Evolutionary conservation across 441 rosid genomes (phyloP).

Genomic region (Eruca vesicaria): DNA sequence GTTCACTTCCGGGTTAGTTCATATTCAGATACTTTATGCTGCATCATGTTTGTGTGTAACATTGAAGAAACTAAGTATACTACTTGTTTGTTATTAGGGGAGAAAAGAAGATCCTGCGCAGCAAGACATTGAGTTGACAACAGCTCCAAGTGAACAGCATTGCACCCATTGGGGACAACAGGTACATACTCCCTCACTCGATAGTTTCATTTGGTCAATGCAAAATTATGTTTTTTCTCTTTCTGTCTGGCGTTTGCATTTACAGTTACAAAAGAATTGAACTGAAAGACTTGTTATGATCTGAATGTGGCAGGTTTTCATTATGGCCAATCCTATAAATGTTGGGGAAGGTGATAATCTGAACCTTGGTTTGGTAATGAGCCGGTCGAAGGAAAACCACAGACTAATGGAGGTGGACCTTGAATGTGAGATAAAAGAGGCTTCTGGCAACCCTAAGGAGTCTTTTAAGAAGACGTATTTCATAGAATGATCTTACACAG

Average conservation of each 20-base stretch:
- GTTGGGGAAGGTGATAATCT: constrained; percentile 62
- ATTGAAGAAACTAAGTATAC: constrained; percentile 7
- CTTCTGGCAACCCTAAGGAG: constrained; percentile 51
- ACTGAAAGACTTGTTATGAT: not conserved
- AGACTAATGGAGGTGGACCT: constrained; percentile 87
- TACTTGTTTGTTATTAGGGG: constrained; percentile 50
- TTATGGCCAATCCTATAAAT: constrained; percentile 53
- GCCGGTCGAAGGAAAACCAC: constrained; percentile 84
- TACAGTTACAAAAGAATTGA: not conserved
- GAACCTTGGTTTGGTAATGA: constrained; percentile 66
- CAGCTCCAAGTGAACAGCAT: constrained; percentile 77
- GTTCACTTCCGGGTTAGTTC: constrained; percentile 72
- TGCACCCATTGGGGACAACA: constrained; percentile 99
- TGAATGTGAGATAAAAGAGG: constrained; percentile 51
- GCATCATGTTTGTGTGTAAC: constrained; percentile 12
- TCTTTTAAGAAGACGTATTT: constrained; percentile 58
- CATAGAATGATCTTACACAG: constrained; percentile 59
- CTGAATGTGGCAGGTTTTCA: constrained; percentile 64
- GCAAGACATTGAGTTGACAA: constrained; percentile 78
- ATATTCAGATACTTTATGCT: not conserved
- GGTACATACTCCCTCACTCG: constrained; percentile 40
- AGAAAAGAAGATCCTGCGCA: constrained; percentile 71
- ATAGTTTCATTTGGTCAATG: not conserved
- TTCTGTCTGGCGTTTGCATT: not conserved
- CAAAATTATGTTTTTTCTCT: not conserved